phyloP scores from a whole-genome alignment of 2,329 filamentous ascomycete genomes.

The Dactylonectria estremocensis region DNA sequence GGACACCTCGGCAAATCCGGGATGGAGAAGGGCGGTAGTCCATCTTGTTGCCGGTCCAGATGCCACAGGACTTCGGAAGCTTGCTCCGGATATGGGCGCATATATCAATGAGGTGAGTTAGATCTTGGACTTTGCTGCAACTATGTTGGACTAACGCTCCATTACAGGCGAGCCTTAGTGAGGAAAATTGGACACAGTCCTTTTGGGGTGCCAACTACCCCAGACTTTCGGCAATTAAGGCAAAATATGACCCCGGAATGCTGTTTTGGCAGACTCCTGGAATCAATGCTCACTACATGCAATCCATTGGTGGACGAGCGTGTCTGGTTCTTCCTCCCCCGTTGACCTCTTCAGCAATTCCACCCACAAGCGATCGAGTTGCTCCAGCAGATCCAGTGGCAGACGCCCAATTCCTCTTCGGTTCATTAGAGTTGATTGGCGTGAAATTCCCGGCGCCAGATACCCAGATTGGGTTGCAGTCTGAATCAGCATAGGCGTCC shows the following conservation, averaged over 20 bases:
- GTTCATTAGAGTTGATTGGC: not conserved
- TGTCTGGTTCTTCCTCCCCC: not conserved
- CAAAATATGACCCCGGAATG: not conserved
- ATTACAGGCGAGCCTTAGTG: not conserved
- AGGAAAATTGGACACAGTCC: not conserved
- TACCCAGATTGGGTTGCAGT: not conserved
- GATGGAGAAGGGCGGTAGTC: not conserved
- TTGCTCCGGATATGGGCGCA: not conserved
- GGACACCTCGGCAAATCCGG: not conserved
- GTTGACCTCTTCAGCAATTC: not conserved
- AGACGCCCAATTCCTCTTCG: not conserved
- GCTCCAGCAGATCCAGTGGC: not conserved
- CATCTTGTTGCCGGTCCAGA: not conserved
- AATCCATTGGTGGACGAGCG: not conserved
- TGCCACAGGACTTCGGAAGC: not conserved
- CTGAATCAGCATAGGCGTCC: not conserved
- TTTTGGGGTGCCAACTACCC: not conserved
- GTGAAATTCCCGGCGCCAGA: not conserved
- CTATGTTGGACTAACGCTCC: not conserved
- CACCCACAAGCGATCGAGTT: not conserved
- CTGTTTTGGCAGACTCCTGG: not conserved
- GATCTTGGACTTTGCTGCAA: not conserved
- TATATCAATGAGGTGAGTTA: not conserved
- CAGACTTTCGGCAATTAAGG: not conserved
- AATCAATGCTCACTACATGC: conserved; percentile 2